Percentiles rank a stretch among this genome's conserved stretches.
These are phyloP conservation scores for Melastoma candidum DNA, from an alignment of 441 rosid species.

Conservation along the genomic window DNA sequence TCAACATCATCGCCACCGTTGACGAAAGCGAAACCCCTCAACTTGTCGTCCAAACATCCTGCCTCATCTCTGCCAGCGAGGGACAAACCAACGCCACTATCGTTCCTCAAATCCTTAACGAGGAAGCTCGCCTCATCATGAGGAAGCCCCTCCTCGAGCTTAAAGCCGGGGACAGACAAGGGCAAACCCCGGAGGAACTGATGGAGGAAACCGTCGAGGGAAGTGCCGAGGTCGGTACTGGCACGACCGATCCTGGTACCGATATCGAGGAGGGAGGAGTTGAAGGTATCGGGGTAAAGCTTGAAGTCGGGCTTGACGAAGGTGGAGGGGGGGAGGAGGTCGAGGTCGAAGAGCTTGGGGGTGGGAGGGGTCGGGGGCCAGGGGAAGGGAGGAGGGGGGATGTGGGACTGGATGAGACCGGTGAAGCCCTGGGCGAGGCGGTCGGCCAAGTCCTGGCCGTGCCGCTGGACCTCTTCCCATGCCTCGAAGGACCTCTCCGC, in stretches of 20 bases:
- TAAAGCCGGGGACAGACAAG: conserved; percentile 19
- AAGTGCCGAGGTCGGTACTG: conserved; percentile 71
- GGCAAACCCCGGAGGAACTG: conserved; percentile 73
- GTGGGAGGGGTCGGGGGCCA: conserved; percentile 56
- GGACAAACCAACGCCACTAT: conserved; percentile 19
- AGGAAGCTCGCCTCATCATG: too few relatives aligned
- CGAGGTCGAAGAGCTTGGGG: conserved; percentile 60
- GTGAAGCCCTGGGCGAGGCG: conserved; percentile 81
- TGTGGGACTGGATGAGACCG: conserved; percentile 70
- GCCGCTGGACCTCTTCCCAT: conserved; percentile 77
- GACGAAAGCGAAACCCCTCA: conserved; percentile 31
- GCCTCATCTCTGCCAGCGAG: conserved; percentile 26
- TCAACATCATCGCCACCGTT: conserved; percentile 24
- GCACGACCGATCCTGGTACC: conserved; percentile 81
- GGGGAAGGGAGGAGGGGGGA: conserved; percentile 60
- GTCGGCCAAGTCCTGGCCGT: conserved; percentile 84
- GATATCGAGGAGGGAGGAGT: conserved; percentile 45
- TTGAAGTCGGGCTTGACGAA: conserved; percentile 37
- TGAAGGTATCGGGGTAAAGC: conserved; percentile 19
- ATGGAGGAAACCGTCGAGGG: conserved; percentile 63
- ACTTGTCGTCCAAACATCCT: conserved; percentile 35
- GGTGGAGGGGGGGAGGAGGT: conserved; percentile 35
- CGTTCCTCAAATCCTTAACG: too few relatives aligned
- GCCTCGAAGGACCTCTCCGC: conserved; percentile 82
- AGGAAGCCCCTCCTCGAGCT: too few relatives aligned